A percentile compares a stretch with the other conserved stretches of the same genome.
These are phyloP conservation scores for Spizellomyces sp. DNA, from an alignment of 192 early-diverging fungal genomes.

Conservation along the genomic window DNA sequence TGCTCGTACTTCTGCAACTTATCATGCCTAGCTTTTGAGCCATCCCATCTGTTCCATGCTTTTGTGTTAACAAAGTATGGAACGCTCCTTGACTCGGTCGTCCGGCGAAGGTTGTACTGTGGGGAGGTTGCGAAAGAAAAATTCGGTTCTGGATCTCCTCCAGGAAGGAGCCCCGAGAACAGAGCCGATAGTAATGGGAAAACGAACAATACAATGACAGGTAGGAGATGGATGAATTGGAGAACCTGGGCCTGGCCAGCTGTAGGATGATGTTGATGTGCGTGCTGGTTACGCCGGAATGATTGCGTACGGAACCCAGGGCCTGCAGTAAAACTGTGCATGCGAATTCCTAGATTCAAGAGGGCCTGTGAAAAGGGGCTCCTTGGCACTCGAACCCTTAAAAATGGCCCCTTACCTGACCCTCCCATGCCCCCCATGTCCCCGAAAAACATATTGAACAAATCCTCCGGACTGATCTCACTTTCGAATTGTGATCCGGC, in stretches of 20 bases:
- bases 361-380: not conserved
- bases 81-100: slow-evolving; percentile 64
- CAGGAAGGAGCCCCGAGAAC: slow-evolving; percentile 31
- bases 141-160: slow-evolving; percentile 42
- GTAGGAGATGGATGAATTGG: slow-evolving; percentile 74
- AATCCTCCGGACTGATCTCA: slow-evolving; percentile 89
- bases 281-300: slow-evolving; percentile 44
- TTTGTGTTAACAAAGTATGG: slow-evolving; percentile 78
- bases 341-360: slow-evolving; percentile 25
- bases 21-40: slow-evolving; percentile 40
- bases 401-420: slow-evolving; percentile 38
- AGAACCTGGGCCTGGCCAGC: slow-evolving; percentile 32
- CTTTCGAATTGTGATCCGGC: slow-evolving; percentile 49
- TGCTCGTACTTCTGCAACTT: slow-evolving; percentile 71
- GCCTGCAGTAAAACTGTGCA: slow-evolving; percentile 44
- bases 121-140: slow-evolving; percentile 66
- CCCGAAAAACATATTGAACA: slow-evolving; percentile 97
- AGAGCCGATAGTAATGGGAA: slow-evolving; percentile 73
- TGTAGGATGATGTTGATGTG: slow-evolving; percentile 49
- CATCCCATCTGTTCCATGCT: slow-evolving; percentile 45
- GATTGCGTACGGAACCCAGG: slow-evolving; percentile 62
- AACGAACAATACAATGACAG: slow-evolving; percentile 74
- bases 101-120: slow-evolving; percentile 52
- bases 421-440: slow-evolving; percentile 55
- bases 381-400: too few relatives aligned